Evolutionary conservation across 306 rosid genomes (phyloP), one percentile per base, ranked within the genome.

Genomic region (Adenanthera pavonina): DNA sequence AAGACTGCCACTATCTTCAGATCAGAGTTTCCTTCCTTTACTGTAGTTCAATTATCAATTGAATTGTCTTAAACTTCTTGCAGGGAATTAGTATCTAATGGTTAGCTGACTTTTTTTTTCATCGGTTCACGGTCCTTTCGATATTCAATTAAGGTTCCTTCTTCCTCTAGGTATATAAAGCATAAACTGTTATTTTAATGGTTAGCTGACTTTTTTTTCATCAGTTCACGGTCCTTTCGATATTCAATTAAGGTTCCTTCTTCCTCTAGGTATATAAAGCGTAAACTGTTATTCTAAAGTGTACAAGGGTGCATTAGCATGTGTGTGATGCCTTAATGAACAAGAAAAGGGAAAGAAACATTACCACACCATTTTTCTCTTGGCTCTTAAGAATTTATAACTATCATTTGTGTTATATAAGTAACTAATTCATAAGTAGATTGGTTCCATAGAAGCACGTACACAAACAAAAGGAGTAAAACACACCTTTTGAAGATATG

Each of bases 401-500:
- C 46, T 34, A 74, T 35, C 77, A 73, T 16, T 74, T 38, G 14
- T 44, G 40, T 1, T 30, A 34, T 30, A 52, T 35, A 36, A 8
- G n/a, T 4, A 19, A 74, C 33, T 34, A 17, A 79, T 15, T 13
- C 36, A 43, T n/a, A 40, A 33, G 64, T 15, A 48, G 36, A 72
- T 51, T 13, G 12, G 54, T 52, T 40, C 69, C 25, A 53, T 36
- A 54, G 15, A 77, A 70, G 25, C 34, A 7, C 2, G 70, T 15
- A 14, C 46, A 52, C 19, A 40, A 66, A 64, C 57, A 25, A 78
- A 2, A 33, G 11, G 54, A 51, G 11, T 44, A 67, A 56, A 80
- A 78, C 87, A 61, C 56, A 89, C 92, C 92, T 88, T 86, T 89
- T 46, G 95, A 91, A 79, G 95, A 88, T 88, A 91, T 69, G 73